Conservation (phyloP, 2,329 filamentous ascomycete genomes). For the Hirsutella thompsonii region DNA sequence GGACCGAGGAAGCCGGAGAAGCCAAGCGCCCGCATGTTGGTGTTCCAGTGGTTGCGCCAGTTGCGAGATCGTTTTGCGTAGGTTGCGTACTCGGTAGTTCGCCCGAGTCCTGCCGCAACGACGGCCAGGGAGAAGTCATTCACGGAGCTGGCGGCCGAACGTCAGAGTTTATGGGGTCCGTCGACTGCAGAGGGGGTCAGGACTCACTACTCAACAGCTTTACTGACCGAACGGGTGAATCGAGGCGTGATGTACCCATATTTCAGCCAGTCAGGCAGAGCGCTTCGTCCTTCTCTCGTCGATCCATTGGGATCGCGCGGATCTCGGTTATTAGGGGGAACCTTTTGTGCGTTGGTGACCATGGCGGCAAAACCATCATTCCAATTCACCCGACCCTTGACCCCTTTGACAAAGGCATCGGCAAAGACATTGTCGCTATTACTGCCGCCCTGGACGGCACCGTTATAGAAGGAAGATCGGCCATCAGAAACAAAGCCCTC, state of each 20-base stretch:
- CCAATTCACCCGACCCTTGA: slow-evolving; percentile 52
- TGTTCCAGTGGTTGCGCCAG: slow-evolving; percentile 63
- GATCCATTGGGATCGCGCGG: slow-evolving; percentile 43
- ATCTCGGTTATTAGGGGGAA: slow-evolving; percentile 46
- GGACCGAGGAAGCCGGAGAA: slow-evolving; percentile 58
- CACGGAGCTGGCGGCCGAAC: slow-evolving; percentile 30
- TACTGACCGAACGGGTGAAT: slow-evolving; percentile 47
- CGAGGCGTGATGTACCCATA: slow-evolving; percentile 52
- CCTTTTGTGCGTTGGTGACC: slow-evolving; percentile 53
- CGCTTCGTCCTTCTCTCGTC: slow-evolving; percentile 55
- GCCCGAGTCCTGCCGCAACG: slow-evolving; percentile 46
- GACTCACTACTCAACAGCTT: slow-evolving; percentile 50
- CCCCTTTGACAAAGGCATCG: slow-evolving; percentile 58
- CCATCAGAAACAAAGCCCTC: slow-evolving; percentile 54
- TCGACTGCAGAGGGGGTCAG: too few relatives aligned
- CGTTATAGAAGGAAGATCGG: slow-evolving; percentile 56
- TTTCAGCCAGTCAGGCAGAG: slow-evolving; percentile 53
- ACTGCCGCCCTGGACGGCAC: slow-evolving; percentile 54
- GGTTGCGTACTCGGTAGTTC: slow-evolving; percentile 34
- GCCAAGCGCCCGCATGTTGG: slow-evolving; percentile 38
- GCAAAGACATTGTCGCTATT: slow-evolving; percentile 62
- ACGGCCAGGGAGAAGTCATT: slow-evolving; percentile 59
- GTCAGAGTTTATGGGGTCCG: too few relatives aligned
- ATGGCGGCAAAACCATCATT: slow-evolving; percentile 47
- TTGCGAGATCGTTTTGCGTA: slow-evolving; percentile 53